Conservation (phyloP, 2,329 filamentous ascomycete species). For the Fusarium temperatum region DNA sequence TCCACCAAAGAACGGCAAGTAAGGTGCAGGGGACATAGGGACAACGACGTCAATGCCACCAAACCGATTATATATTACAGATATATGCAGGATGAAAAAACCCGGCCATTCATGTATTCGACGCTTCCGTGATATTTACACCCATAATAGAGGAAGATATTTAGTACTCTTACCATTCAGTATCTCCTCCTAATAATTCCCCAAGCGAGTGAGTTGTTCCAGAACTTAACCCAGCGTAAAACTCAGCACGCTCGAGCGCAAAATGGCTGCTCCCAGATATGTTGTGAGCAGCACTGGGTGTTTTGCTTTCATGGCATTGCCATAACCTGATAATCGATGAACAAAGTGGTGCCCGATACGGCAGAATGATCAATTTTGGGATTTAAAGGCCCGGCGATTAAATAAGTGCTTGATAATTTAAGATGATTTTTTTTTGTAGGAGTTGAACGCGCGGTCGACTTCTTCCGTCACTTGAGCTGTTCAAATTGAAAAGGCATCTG, state of each 20-base stretch:
- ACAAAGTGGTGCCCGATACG: slow-evolving; percentile 16
- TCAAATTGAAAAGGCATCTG: not conserved
- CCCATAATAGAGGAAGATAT: not conserved
- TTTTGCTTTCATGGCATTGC: not conserved
- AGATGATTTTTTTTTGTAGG: not conserved
- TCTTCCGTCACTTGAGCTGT: not conserved
- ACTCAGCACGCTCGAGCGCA: not conserved
- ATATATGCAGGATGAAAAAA: not conserved
- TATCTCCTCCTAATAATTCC: not conserved
- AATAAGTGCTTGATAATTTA: slow-evolving; percentile 3
- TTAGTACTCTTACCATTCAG: not conserved
- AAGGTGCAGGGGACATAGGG: slow-evolving; percentile 33
- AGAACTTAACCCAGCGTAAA: slow-evolving; percentile 2
- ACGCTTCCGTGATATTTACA: not conserved
- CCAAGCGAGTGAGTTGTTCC: not conserved
- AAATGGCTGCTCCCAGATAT: not conserved
- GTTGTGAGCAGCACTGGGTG: not conserved
- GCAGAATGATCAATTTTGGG: not conserved
- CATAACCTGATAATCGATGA: not conserved
- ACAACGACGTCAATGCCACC: slow-evolving; percentile 3
- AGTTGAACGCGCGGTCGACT: not conserved
- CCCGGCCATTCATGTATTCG: not conserved
- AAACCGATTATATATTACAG: not conserved
- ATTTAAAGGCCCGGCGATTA: not conserved
- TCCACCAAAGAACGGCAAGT: not conserved